A percentile compares a stretch with the other conserved stretches of the same genome.
These are phyloP conservation scores for Dictyostelium purpureum DNA, from an alignment of 78 protist species.

Conservation along the genomic window DNA sequence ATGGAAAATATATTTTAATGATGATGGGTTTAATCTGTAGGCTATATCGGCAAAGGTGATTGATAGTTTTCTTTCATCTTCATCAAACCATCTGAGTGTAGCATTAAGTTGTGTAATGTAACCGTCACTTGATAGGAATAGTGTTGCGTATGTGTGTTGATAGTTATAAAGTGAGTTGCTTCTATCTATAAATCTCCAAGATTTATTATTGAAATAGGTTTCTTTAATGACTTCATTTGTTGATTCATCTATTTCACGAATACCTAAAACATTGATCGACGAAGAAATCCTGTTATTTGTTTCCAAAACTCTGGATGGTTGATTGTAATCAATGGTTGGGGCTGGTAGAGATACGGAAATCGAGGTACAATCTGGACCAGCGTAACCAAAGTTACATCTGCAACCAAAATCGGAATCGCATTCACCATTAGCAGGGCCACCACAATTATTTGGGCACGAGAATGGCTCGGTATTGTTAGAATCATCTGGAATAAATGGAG, in stretches of 20 bases:
- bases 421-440: slow-evolving; percentile 3
- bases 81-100: not conserved
- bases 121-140: not conserved
- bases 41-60: not conserved
- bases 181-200: not conserved
- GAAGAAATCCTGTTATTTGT: not conserved
- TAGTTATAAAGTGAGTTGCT: not conserved
- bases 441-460: slow-evolving; percentile 1
- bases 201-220: not conserved
- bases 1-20: slow-evolving; percentile 29
- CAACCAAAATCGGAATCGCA: not conserved
- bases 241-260: not conserved
- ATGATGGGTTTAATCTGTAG: not conserved
- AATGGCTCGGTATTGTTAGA: not conserved
- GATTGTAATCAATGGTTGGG: not conserved
- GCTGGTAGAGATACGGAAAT: not conserved
- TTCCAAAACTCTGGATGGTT: not conserved
- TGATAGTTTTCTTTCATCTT: not conserved
- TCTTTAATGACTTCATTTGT: not conserved
- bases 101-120: not conserved
- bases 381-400: not conserved
- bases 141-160: not conserved
- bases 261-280: not conserved
- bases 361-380: slow-evolving; percentile 24
- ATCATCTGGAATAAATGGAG: not conserved